Percentiles rank a stretch among this genome's conserved stretches.
phyloP scores from a whole-genome alignment of 345 rosid genomes.

The Jatropha curcas region DNA sequence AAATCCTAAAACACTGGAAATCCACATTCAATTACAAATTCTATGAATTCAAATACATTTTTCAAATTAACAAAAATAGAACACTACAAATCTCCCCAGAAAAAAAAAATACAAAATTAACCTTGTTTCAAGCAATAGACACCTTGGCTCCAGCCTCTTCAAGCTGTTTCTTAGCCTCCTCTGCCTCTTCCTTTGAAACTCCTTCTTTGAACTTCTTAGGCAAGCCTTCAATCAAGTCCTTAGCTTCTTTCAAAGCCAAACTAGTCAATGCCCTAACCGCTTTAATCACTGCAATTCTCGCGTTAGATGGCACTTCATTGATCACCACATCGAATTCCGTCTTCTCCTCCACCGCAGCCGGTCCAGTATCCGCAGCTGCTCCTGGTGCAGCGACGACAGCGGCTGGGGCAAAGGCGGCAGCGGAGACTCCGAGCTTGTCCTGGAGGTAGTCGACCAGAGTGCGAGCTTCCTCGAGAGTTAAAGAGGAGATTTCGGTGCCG shows the following conservation, averaged over 20 bases:
- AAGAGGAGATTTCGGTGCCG: slow-evolving; percentile 57
- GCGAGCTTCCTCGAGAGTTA: slow-evolving; percentile 80
- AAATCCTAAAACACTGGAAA: too few species aligned
- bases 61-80: not conserved
- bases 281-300: slow-evolving; percentile 80
- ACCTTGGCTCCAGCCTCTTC: slow-evolving; percentile 87
- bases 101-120: not conserved
- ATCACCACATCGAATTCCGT: slow-evolving; percentile 83
- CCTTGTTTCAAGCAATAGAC: slow-evolving; percentile 40
- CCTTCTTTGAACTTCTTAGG: slow-evolving; percentile 91
- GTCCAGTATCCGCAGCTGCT: slow-evolving; percentile 28
- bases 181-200: slow-evolving; percentile 75
- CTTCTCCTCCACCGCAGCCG: slow-evolving; percentile 58
- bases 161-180: slow-evolving; percentile 79
- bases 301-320: slow-evolving; percentile 69
- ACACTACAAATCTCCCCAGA: not conserved
- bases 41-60: not conserved
- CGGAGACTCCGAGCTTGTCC: slow-evolving; percentile 81
- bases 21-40: too few species aligned
- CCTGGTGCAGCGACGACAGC: slow-evolving; percentile 47
- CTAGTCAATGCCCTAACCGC: slow-evolving; percentile 71
- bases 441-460: slow-evolving; percentile 75
- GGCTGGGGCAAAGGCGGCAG: slow-evolving; percentile 67
- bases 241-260: slow-evolving; percentile 88
- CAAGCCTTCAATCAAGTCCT: slow-evolving; percentile 78